phyloP scores from a whole-genome alignment of 176 grass and related monocot species.

The Calamus simplicifolius region DNA sequence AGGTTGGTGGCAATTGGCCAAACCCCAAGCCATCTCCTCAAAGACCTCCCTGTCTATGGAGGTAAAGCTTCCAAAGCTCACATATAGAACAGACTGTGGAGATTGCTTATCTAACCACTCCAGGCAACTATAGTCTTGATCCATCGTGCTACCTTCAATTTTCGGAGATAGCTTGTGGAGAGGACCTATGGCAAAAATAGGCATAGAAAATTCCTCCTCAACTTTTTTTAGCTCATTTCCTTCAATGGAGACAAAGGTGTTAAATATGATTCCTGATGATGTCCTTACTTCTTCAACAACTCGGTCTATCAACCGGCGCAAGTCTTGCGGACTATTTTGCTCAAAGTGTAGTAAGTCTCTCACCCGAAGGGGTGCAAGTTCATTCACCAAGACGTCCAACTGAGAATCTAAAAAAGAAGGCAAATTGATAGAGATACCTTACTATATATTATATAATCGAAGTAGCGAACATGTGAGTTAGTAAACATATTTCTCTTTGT shows the following conservation, averaged over 20 bases:
- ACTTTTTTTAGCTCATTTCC: conserved; percentile 9
- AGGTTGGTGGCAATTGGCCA: conserved; percentile 30
- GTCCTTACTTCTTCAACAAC: neutral
- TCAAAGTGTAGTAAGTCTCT: conserved; percentile 20
- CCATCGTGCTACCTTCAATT: conserved; percentile 15
- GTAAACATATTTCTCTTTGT: too few species aligned
- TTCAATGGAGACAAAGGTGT: conserved; percentile 39
- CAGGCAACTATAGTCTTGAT: conserved; percentile 37
- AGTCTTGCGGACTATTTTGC: neutral
- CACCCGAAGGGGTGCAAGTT: conserved; percentile 34
- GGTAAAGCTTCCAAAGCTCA: conserved; percentile 51
- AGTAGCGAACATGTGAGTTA: too few species aligned
- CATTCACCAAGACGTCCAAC: conserved; percentile 21
- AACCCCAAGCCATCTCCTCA: conserved; percentile 24
- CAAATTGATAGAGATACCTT: neutral
- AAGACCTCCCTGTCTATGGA: conserved; percentile 18
- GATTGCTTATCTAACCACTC: conserved; percentile 30
- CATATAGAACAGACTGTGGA: conserved; percentile 31
- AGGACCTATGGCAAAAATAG: conserved; percentile 32
- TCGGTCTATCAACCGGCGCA: neutral
- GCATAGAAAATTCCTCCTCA: conserved; percentile 5
- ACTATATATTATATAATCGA: too few species aligned
- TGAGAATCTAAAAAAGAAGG: conserved; percentile 15
- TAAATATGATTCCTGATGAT: conserved; percentile 29
- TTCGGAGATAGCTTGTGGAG: conserved; percentile 20